A percentile compares a stretch with the other conserved stretches of the same genome.
Conservation (phyloP, 108 stramenopile species). For the Stephanodiscus triporus region DNA sequence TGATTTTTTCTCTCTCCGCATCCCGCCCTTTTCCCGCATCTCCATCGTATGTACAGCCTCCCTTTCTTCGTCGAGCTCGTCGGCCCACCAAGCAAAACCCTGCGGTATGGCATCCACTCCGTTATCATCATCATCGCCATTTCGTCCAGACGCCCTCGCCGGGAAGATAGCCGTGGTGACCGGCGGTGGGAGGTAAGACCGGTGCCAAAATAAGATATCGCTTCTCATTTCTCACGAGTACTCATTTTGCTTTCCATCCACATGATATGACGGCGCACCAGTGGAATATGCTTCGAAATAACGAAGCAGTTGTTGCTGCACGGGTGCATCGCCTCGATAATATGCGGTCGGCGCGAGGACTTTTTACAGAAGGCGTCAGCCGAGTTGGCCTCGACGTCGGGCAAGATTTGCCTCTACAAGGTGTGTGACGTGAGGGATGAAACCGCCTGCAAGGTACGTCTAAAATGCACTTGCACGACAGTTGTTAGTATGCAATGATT, state of each 20-base stretch:
- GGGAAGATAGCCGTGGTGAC: conserved; percentile 84
- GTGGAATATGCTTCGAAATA: conserved; percentile 82
- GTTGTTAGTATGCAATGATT: background rate
- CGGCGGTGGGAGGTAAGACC: conserved; percentile 72
- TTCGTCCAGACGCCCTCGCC: conserved; percentile 65
- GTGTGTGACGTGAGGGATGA: conserved; percentile 84
- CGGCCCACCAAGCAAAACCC: too few relatives aligned
- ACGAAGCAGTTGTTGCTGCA: conserved; percentile 77
- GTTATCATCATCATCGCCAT: conserved; percentile 54
- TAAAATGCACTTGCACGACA: background rate
- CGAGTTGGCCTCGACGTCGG: conserved; percentile 44
- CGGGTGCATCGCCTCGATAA: conserved; percentile 72
- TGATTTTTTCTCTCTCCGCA: too few relatives aligned
- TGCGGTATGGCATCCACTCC: background rate
- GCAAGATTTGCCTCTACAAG: conserved; percentile 54
- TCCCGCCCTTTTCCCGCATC: too few relatives aligned
- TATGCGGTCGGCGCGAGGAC: conserved; percentile 75
- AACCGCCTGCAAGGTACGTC: conserved; percentile 45
- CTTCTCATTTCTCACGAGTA: background rate
- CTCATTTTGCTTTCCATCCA: background rate
- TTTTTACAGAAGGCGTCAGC: conserved; percentile 71
- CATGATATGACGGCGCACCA: background rate
- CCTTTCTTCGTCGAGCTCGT: background rate
- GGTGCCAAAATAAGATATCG: background rate
- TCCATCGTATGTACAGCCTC: background rate